phyloP scores from a whole-genome alignment of 139 green algal species.

The Monoraphidium neglectum region DNA sequence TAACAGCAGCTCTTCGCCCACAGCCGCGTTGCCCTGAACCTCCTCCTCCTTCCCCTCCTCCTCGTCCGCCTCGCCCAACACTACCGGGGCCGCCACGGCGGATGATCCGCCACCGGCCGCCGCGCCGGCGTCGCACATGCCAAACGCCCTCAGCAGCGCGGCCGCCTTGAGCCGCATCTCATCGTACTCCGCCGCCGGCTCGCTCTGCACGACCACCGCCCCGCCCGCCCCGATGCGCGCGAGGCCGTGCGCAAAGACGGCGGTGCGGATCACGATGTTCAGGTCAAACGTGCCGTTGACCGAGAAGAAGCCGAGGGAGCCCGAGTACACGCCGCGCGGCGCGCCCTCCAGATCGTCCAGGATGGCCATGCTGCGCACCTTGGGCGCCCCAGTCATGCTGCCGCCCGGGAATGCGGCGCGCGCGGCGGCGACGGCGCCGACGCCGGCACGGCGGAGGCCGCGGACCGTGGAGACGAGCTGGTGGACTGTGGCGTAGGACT shows the following conservation, averaged over 20 bases:
- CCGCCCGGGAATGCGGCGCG: conserved; percentile 90
- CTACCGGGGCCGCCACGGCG: background rate
- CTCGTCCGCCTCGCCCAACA: too few species aligned
- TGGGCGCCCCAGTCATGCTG: conserved; percentile 94
- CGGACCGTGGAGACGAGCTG: conserved; percentile 93
- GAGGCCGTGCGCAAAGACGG: conserved; percentile 54
- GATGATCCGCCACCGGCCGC: background rate
- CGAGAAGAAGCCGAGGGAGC: conserved; percentile 88
- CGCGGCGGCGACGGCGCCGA: conserved; percentile 66
- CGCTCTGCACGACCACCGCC: conserved; percentile 91
- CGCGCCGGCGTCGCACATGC: background rate
- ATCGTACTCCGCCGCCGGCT: conserved; percentile 80
- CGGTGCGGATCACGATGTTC: conserved; percentile 98
- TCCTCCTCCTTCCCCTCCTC: too few species aligned
- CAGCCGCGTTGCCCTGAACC: too few species aligned
- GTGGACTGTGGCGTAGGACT: conserved; percentile 95
- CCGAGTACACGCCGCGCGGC: conserved; percentile 91
- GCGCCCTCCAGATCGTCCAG: conserved; percentile 86
- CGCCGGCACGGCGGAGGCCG: conserved; percentile 49
- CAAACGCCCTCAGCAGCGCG: conserved; percentile 44
- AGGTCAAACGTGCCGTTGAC: conserved; percentile 94
- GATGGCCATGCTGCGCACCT: conserved; percentile 84
- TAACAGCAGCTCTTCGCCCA: too few species aligned
- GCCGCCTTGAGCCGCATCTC: conserved; percentile 96
- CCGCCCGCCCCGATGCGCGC: conserved; percentile 91